phyloP scores from a whole-genome alignment of 1,139 yeast species.

The Saccharomyces hybrid region DNA sequence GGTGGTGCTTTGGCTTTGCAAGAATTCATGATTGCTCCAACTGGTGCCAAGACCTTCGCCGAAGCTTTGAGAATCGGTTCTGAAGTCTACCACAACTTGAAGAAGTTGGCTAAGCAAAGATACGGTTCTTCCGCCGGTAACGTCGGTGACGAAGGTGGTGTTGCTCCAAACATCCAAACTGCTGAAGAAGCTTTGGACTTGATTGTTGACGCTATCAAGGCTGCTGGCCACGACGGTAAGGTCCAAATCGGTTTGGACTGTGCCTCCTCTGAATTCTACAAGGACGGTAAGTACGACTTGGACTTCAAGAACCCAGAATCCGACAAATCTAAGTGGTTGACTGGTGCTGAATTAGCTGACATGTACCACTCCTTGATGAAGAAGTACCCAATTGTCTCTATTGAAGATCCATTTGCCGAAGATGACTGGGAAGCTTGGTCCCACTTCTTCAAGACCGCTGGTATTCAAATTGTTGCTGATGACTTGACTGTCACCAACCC shows the following conservation, averaged over 20 bases:
- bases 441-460: conserved; percentile 69
- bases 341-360: conserved; percentile 79
- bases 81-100: conserved; percentile 93
- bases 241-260: conserved; percentile 88
- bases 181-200: conserved; percentile 95
- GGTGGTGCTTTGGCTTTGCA: conserved; percentile 98
- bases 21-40: conserved; percentile 97
- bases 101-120: conserved; percentile 79
- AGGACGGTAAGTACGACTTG: conserved; percentile 91
- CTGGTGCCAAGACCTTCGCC: conserved; percentile 75
- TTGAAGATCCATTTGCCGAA: conserved; percentile 98
- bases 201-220: conserved; percentile 75
- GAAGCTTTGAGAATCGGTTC: conserved; percentile 94
- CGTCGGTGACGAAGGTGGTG: conserved; percentile 99
- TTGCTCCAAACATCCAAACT: conserved; percentile 90
- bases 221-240: conserved; percentile 90
- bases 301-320: conserved; percentile 95
- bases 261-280: conserved; percentile 95
- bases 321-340: conserved; percentile 79
- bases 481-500: conserved; percentile 98
- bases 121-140: conserved; percentile 98
- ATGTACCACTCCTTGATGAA: conserved; percentile 69
- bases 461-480: conserved; percentile 88
- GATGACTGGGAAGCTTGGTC: conserved; percentile 99
- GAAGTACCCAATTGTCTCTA: conserved; percentile 93